Evolutionary conservation across 116 monocot genomes (phyloP).

Genomic region (Phalaenopsis hybrid): DNA sequence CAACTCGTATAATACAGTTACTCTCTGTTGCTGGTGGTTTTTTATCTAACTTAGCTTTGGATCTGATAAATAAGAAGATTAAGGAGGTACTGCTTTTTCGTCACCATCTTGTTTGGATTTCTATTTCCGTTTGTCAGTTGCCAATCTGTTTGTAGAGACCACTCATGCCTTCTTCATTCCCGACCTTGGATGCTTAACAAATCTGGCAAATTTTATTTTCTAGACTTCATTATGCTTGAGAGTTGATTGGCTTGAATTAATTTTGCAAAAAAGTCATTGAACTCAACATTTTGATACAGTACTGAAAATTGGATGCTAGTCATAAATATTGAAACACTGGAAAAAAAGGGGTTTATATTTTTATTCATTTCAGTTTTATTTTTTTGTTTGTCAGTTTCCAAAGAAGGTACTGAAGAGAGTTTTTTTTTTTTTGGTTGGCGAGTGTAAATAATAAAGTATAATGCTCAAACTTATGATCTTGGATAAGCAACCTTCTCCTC

Average conservation of each 20-base stretch:
- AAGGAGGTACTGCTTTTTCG: conserved; percentile 64
- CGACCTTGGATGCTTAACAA: neutral
- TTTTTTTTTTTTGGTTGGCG: no score
- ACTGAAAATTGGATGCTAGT: neutral
- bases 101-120: neutral
- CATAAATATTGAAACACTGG: neutral
- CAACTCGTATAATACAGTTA: conserved; percentile 85
- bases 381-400: no score
- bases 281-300: neutral
- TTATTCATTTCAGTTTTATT: no score
- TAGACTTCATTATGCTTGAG: neutral
- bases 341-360: neutral
- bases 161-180: neutral
- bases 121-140: neutral
- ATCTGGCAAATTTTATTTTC: neutral
- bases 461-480: no score
- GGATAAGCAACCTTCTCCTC: no score
- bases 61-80: conserved; percentile 81
- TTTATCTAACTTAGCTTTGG: conserved; percentile 66
- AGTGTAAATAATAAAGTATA: no score
- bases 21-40: conserved; percentile 94
- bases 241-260: neutral
- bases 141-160: neutral
- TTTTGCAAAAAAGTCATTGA: neutral
- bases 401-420: no score